Base-by-base conservation (phyloP, 2,329 filamentous ascomycete genomes). In the Mycosphaerella arachidis region DNA sequence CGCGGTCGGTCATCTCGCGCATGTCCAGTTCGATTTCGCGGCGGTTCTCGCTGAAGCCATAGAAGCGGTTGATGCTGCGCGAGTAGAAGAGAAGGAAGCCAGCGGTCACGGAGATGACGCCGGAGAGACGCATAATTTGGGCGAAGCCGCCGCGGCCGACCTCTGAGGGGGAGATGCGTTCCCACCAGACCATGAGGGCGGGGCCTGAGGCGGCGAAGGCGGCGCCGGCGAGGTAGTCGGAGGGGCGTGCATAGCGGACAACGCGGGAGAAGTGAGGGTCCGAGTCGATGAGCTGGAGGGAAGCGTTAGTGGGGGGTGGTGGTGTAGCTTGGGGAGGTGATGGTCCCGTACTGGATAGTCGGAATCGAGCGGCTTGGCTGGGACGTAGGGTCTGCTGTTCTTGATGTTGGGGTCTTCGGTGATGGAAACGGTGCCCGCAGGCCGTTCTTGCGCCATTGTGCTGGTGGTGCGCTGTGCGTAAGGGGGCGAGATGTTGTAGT, bases 201-300 rank as follows among this genome's bases (percentile, higher is more conserved):
- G 94, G 93, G 52, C 86, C 89, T 56, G 86, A 81, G n/a, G 86
- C 85, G 13, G 88, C 88, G 53, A 89, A 84, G 13, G 80, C 83
- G 59, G 82, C 81, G 63, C 88, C 93, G 67, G 85, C 80, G 45
- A 82, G 81, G 78, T 95, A 97, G 78, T 99, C 94, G 53, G 88
- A 90, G 52, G 86, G 80, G 65, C 94, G 86, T 64, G 92, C 90
- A 83, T 99, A 99, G 73, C 86, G 78, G 65, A 97, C 76, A 18
- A 97, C 94, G 74, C 94, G 88, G 77, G 86, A 91, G 77, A 97
- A 89, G 78, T 99, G 94, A 72, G 94, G 94, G 79, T 99, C 94
- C 81, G 91, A 95, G 82, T 99, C 94, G 78, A 99, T 97, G 80
- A 97, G 89, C 94, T 99, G 79, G 53, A 55, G 55, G 30, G 43